Evolutionary conservation across 108 stramenopile genomes (phyloP), one percentile per base, ranked within the genome.

Genomic region (Craspedostauros australis): DNA sequence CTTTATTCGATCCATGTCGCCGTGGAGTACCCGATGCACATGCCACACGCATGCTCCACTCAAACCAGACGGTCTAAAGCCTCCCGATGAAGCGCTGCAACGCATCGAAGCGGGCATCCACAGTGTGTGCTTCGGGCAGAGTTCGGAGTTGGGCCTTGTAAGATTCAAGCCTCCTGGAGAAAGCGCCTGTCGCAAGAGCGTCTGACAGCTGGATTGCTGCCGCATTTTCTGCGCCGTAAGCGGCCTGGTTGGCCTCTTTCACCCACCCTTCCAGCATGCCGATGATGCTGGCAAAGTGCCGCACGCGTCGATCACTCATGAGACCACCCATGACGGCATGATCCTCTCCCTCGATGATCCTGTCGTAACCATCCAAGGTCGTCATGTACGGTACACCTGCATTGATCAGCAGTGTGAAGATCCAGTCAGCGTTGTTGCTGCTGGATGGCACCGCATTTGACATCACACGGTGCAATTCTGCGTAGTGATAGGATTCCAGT

Each of bases 361-460:
- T 45, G 30, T 83, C 74, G 38, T 76, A 87, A 4, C 63, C 51
- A 42, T 54, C 63, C 30, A 83, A 51, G 2, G 84, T 39, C 7
- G 46, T 43, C 41, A 66, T 28, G 46, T 71, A 82, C 24, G 82
- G 70, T 36, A 83, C 73, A 4, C 86, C 90, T 49, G 68, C 70
- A 16, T 64, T 64, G n/a, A 82, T 28, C 18, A 91, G 54, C 25
- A 77, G 62, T 24, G 70, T 50, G 28, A 75, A 65, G 24, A 84
- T 67, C 90, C 91, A 92, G 22, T 54, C 68, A 28, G 57, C 48
- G 46, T 22, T 50, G 5, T 50, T 9, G 25, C n/a, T n/a, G n/a
- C n/a, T n/a, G n/a, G n/a, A n/a, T n/a, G n/a, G n/a, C n/a, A n/a
- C n/a, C n/a, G n/a, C n/a, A n/a, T n/a, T n/a, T n/a, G n/a, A n/a